Evolutionary conservation across 2,329 filamentous ascomycete genomes (phyloP).

Genomic region (Leptographium wingfieldii): DNA sequence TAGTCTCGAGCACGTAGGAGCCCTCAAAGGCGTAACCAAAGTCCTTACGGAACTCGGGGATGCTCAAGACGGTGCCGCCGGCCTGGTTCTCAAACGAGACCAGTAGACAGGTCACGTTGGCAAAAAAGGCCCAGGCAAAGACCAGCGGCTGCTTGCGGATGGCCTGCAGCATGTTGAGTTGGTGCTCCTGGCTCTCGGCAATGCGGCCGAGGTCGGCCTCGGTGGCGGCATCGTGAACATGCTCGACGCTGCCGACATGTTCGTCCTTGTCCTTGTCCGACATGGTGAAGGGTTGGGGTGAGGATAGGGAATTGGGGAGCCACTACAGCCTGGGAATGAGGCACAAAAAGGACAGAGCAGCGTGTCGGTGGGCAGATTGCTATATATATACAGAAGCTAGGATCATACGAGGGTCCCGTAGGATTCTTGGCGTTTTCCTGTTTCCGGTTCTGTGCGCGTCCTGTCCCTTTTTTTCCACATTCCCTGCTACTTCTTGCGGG

Average conservation of each 20-base stretch:
- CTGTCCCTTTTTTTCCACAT: too few relatives aligned
- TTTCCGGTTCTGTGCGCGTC: too few relatives aligned
- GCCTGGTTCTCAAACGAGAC: slow-evolving; percentile 14
- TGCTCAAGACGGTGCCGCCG: slow-evolving; percentile 23
- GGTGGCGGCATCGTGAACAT: neutral
- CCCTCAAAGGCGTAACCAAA: slow-evolving; percentile 24
- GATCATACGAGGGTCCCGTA: too few relatives aligned
- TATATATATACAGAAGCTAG: too few relatives aligned
- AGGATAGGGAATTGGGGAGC: neutral
- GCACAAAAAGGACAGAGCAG: too few relatives aligned
- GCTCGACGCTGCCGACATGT: neutral
- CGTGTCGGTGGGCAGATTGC: too few relatives aligned
- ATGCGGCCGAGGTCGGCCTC: neutral
- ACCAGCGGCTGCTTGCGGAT: neutral
- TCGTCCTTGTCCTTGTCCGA: neutral
- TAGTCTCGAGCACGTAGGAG: slow-evolving; percentile 22
- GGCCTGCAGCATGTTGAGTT: neutral
- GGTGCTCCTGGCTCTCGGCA: neutral
- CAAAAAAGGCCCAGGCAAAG: neutral
- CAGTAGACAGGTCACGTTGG: neutral
- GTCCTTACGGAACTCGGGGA: slow-evolving; percentile 27
- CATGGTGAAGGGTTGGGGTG: neutral
- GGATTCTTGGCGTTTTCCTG: too few relatives aligned
- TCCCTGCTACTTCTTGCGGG: too few relatives aligned
- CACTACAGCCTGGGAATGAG: too few relatives aligned